Evolutionary conservation across 768 basidiomycete genomes (phyloP).

Genomic region (Floccularia luteovirens): DNA sequence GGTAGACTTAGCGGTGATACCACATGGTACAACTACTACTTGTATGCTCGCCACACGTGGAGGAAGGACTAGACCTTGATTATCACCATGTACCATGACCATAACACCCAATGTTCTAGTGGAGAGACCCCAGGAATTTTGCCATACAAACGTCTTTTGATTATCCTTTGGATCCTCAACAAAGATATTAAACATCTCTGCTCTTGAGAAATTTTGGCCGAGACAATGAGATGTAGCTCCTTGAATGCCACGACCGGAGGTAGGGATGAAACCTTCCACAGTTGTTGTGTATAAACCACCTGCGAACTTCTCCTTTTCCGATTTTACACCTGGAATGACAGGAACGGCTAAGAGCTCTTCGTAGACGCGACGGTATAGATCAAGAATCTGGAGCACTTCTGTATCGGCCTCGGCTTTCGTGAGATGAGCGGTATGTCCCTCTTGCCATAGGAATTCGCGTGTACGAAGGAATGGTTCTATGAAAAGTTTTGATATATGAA

Average conservation of each 20-base stretch:
- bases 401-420: conserved; percentile 84
- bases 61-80: conserved; percentile 95
- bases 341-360: conserved; percentile 97
- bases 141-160: conserved; percentile 81
- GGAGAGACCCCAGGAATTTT: conserved; percentile 97
- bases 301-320: conserved; percentile 99
- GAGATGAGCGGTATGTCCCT: conserved; percentile 94
- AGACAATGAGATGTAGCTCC: conserved; percentile 97
- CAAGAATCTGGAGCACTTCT: conserved; percentile 91
- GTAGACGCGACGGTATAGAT: conserved; percentile 92
- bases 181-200: conserved; percentile 96
- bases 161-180: conserved; percentile 87
- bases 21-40: conserved; percentile 88
- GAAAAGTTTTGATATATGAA: neutral
- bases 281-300: conserved; percentile 98
- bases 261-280: conserved; percentile 95
- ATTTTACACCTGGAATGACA: conserved; percentile 94
- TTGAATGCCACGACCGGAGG: conserved; percentile 96
- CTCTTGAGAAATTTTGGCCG: conserved; percentile 95
- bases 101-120: conserved; percentile 97
- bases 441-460: conserved; percentile 99
- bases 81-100: conserved; percentile 99
- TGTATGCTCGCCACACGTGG: conserved; percentile 93
- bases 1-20: conserved; percentile 80
- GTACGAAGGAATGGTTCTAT: conserved; percentile 97